Conservation (phyloP, 352 stramenopile genomes). For the Blastocystis sp. region DNA sequence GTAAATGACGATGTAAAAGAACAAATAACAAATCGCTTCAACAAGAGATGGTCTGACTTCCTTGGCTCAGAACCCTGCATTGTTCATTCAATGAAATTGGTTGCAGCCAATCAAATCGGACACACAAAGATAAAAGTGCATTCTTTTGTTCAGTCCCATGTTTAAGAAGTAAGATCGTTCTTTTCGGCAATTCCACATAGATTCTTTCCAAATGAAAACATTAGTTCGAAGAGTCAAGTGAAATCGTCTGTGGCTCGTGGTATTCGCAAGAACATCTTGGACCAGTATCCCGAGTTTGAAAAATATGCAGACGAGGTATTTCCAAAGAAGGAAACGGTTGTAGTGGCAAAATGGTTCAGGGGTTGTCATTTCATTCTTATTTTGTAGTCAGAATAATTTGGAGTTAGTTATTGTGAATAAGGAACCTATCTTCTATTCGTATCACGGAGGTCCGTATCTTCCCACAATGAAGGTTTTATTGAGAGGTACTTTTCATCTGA, state of each 20-base stretch:
- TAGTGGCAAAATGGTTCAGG: constrained; percentile 78
- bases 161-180: constrained; percentile 73
- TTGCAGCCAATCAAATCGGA: background rate
- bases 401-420: constrained; percentile 79
- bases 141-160: constrained; percentile 69
- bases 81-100: background rate
- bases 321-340: constrained; percentile 86
- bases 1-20: constrained; percentile 30
- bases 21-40: constrained; percentile 15
- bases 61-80: background rate
- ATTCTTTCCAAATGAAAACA: constrained; percentile 84
- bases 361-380: constrained; percentile 66
- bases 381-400: constrained; percentile 78
- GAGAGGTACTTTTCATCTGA: constrained; percentile 71
- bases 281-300: constrained; percentile 80
- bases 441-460: constrained; percentile 89
- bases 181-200: constrained; percentile 60
- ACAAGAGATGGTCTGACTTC: constrained; percentile 12
- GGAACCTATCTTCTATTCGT: constrained; percentile 88
- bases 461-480: constrained; percentile 88
- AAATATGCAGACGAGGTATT: constrained; percentile 76
- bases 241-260: constrained; percentile 89
- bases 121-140: background rate
- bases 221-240: constrained; percentile 88
- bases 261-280: constrained; percentile 84